Percentiles rank a stretch among this genome's conserved stretches.
phyloP scores from a whole-genome alignment of 495 filamentous ascomycete genomes.

The Aspergillus heteromorphus region DNA sequence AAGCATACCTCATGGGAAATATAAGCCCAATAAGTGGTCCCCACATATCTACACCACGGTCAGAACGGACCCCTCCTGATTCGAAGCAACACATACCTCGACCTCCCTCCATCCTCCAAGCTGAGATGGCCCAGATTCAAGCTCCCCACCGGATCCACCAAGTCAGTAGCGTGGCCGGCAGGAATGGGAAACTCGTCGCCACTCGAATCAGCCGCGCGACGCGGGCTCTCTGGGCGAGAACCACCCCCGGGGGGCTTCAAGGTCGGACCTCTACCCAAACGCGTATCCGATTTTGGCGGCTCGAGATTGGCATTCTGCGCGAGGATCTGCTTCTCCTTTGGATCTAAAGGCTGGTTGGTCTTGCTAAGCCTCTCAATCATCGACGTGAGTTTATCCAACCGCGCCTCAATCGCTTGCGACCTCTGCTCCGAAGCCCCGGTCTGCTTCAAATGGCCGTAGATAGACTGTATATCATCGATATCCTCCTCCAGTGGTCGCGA shows the following conservation, averaged over 20 bases:
- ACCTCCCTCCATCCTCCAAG: constrained; percentile 42
- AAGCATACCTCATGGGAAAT: constrained; percentile 42
- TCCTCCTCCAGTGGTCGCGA: constrained; percentile 30
- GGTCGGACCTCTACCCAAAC: constrained; percentile 10
- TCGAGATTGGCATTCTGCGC: constrained; percentile 20
- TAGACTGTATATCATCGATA: constrained; percentile 33
- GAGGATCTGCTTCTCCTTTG: constrained; percentile 19
- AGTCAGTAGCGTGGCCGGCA: constrained; percentile 39
- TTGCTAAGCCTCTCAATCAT: constrained; percentile 42
- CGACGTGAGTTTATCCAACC: constrained; percentile 41
- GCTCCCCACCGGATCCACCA: constrained; percentile 41
- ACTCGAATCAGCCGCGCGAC: constrained; percentile 32
- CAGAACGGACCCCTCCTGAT: not conserved
- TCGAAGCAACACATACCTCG: constrained; percentile 27
- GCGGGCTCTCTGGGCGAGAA: constrained; percentile 30
- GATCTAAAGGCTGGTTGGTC: constrained; percentile 23
- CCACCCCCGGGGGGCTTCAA: constrained; percentile 7
- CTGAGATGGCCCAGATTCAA: constrained; percentile 45
- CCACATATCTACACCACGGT: constrained; percentile 39
- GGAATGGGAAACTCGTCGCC: constrained; percentile 45
- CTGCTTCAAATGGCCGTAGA: constrained; percentile 31
- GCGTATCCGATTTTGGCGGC: constrained; percentile 15
- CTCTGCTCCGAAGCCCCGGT: constrained; percentile 24
- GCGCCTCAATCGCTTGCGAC: constrained; percentile 36
- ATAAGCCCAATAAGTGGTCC: constrained; percentile 49